Base-by-base conservation (phyloP, 352 stramenopile species). In the Globisporangium cederbergense region DNA sequence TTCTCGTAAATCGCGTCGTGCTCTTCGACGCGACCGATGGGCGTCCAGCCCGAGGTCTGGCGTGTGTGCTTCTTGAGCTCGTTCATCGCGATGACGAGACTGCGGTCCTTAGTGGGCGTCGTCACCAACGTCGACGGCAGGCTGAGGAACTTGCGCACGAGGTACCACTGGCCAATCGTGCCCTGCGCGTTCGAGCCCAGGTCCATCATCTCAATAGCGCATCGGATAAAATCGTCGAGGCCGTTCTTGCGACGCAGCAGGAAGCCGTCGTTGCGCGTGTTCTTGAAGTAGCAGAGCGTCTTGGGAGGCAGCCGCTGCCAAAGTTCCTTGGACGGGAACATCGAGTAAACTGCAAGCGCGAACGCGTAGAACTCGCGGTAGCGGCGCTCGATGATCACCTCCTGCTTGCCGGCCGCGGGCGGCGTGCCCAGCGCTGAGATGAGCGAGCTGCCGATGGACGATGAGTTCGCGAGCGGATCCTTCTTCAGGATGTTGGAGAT, bases 341-440 rank as follows among this genome's bases (percentile, higher is more conserved):
- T 93, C 4, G 75, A 58, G 63, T 81, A 86, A 30, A 90, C 69
- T 0, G 74, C 69, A 43, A 81, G 66, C 10, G 84, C 84, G 25
- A 93, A 89, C 14, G 74, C 76, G 64, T 91, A 90, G 56, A 93
- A 93, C 64, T 93, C 84, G 25, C 81, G 81, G 65, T 91, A 93
- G 10, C 84, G 75, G 10, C 84, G 72, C 58, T 93, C 84, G 47
- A 91, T 70, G 43, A 81, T 74, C 57, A 85, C 66, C 56, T 84
- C 73, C 20, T 68, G 43, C 18, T 32, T 72, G 4, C 10, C 49
- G 36, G 46, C 55, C 9, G 38, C 18, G 1, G 64, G 47, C 3
- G 54, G 9, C 2, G 32, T 40, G 14, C 34, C 50, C 7, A 67
- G 49, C 10, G 62, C 49, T 14, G 53, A 62, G 13, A 51, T 57